A percentile compares a stretch with the other conserved stretches of the same genome.
Evolutionary conservation across 306 rosid genomes (phyloP).

Genomic region (Gastrolobium bilobum): DNA sequence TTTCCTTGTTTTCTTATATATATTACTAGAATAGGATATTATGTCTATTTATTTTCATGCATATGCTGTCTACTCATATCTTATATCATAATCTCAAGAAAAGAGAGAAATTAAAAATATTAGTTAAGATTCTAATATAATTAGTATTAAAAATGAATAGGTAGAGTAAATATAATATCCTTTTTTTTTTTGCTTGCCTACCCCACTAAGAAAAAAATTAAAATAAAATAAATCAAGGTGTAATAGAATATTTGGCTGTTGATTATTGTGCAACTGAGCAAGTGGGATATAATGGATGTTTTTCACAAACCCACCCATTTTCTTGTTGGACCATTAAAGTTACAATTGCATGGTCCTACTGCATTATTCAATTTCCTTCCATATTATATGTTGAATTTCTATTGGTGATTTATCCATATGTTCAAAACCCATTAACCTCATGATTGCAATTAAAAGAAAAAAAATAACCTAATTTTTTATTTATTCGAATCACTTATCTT

Average conservation of each 20-base stretch:
- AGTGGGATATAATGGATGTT: constrained; percentile 34
- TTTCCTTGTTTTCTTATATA: too few relatives aligned
- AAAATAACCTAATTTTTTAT: not conserved
- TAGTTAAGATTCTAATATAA: too few relatives aligned
- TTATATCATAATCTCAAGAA: too few relatives aligned
- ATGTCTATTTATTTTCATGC: too few relatives aligned
- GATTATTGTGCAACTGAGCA: not conserved
- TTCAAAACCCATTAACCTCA: not conserved
- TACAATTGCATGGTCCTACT: constrained; percentile 8
- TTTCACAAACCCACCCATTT: not conserved
- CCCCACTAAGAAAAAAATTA: not conserved
- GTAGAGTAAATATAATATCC: not conserved
- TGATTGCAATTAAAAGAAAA: not conserved
- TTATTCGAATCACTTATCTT: not conserved
- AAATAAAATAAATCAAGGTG: not conserved
- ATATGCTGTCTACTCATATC: too few relatives aligned
- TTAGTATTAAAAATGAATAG: too few relatives aligned
- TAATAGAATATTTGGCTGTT: constrained; percentile 4
- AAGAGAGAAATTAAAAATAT: too few relatives aligned
- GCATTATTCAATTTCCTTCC: constrained; percentile 12
- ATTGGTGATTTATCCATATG: not conserved
- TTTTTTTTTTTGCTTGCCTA: not conserved
- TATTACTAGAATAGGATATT: too few relatives aligned
- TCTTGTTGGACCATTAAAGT: constrained; percentile 23
- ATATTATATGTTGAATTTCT: not conserved